A percentile compares a stretch with the other conserved stretches of the same genome.
phyloP scores from a whole-genome alignment of 768 basidiomycete species.

The Leccinum imitatum region DNA sequence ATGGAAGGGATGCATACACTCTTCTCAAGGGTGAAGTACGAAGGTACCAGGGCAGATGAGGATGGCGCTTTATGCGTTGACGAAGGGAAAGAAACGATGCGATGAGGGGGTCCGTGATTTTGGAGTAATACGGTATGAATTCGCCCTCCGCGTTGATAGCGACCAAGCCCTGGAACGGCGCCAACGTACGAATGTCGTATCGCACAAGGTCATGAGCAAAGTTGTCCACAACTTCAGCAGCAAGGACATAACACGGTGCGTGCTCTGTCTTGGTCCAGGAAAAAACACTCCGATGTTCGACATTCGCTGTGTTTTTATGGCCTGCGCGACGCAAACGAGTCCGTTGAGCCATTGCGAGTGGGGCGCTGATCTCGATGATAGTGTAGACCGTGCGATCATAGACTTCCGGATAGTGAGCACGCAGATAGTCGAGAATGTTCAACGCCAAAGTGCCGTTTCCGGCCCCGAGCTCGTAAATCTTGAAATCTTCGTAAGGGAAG shows the following conservation, averaged over 20 bases:
- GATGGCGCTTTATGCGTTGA: conserved; percentile 52
- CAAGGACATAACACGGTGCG: conserved; percentile 89
- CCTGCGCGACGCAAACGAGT: conserved; percentile 53
- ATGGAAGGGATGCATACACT: conserved; percentile 71
- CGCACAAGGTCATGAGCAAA: conserved; percentile 95
- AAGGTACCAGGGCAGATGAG: conserved; percentile 57
- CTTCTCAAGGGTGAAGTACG: conserved; percentile 57
- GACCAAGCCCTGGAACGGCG: conserved; percentile 83
- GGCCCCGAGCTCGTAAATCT: conserved; percentile 96
- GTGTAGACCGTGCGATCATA: conserved; percentile 91
- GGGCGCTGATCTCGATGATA: conserved; percentile 91
- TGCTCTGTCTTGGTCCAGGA: conserved; percentile 75
- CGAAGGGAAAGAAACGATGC: conserved; percentile 73
- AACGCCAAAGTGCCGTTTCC: conserved; percentile 94
- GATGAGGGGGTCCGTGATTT: conserved; percentile 83
- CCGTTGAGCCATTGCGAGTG: conserved; percentile 71
- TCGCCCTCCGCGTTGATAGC: conserved; percentile 78
- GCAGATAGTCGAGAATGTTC: conserved; percentile 83
- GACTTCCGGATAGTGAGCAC: conserved; percentile 79
- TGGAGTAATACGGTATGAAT: conserved; percentile 79
- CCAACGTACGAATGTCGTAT: conserved; percentile 76
- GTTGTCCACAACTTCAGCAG: conserved; percentile 98
- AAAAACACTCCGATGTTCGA: conserved; percentile 80
- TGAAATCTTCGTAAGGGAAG: conserved; percentile 94
- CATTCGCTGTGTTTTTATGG: conserved; percentile 48